These are phyloP conservation scores for Candida coleopterorum DNA, from an alignment of 805 yeast genomes.

Conservation along the genomic window DNA sequence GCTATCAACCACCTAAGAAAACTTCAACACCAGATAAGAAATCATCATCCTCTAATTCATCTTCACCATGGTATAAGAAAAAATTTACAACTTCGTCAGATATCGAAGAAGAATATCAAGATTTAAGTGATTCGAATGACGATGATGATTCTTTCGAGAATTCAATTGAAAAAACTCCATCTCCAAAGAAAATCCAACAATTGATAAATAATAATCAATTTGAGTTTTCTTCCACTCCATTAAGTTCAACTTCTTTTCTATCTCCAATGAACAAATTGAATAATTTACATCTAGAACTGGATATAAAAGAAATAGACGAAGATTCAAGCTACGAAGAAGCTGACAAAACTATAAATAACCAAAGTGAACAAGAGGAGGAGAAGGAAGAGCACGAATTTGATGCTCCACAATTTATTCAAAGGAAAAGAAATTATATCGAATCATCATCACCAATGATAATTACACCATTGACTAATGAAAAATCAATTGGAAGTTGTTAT, in stretches of 20 bases:
- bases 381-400: conserved; percentile 10
- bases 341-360: neutral
- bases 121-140: neutral
- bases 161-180: conserved; percentile 6
- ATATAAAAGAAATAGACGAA: conserved; percentile 13
- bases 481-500: conserved; percentile 3
- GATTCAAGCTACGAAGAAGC: conserved; percentile 4
- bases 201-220: conserved; percentile 2
- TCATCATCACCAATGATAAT: conserved; percentile 5
- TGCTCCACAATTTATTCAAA: conserved; percentile 4
- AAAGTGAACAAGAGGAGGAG: conserved; percentile 6
- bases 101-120: neutral
- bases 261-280: conserved; percentile 35
- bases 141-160: neutral
- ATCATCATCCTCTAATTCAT: neutral
- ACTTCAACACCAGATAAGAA: neutral
- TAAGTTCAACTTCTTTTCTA: conserved; percentile 13
- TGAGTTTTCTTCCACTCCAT: conserved; percentile 11
- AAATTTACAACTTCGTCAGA: neutral
- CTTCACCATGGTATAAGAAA: conserved; percentile 6
- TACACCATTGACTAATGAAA: conserved; percentile 16
- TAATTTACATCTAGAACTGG: conserved; percentile 26
- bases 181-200: conserved; percentile 5
- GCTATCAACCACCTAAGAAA: neutral
- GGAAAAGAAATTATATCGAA: conserved; percentile 8